Base-by-base conservation (phyloP, 2,329 filamentous ascomycete species). In the Ascochyta clinopodiicola region DNA sequence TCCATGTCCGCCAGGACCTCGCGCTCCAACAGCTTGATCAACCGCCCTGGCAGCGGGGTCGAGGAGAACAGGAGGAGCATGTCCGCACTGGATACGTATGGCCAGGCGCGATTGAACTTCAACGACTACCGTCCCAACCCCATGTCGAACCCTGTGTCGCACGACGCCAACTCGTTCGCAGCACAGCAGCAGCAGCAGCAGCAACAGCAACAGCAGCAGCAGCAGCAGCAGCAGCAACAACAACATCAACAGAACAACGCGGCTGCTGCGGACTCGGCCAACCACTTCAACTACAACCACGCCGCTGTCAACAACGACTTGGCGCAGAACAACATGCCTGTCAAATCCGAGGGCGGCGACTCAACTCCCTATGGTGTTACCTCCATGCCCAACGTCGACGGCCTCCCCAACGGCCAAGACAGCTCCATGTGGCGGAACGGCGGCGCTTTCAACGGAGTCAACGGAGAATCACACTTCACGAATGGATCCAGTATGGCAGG, bases 1-100 rank as follows among this genome's bases (percentile, higher is more conserved):
- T 75, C 75, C n/a, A 73, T 81, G 67, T 82, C 80, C 44, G 77
- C 76, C 45, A 73, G 80, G 24, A 79, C 79, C 6, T 81, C 80
- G 48, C 70, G 80, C 45, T 79, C 80, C 21, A 81, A 81, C 70
- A 81, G 79, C 67, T 63, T 81, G 60, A 80, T 81, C 51, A 57
- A 57, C 48, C 75, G 75, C 15, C 78, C 78, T 17, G 68, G 65
- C 49, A 74, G 64, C 48, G 70, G 73, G 12, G 69, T 70, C 22
- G 71, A 73, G 43, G 72, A 76, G 44, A 73, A 75, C 51, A 64
- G 74, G 38, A 65, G 74, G 32, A 75, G 71, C 62, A 67, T 75
- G 63, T 74, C 71, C 8, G 68, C 67, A 8, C 57, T 75, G 35
- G 72, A 75, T 36, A 47, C 53, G 19, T 73, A 73, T 51, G 64